Evolutionary conservation across 2,329 filamentous ascomycete species (phyloP), one percentile per base, ranked within the genome.

Genomic region (Volutella citrinella): DNA sequence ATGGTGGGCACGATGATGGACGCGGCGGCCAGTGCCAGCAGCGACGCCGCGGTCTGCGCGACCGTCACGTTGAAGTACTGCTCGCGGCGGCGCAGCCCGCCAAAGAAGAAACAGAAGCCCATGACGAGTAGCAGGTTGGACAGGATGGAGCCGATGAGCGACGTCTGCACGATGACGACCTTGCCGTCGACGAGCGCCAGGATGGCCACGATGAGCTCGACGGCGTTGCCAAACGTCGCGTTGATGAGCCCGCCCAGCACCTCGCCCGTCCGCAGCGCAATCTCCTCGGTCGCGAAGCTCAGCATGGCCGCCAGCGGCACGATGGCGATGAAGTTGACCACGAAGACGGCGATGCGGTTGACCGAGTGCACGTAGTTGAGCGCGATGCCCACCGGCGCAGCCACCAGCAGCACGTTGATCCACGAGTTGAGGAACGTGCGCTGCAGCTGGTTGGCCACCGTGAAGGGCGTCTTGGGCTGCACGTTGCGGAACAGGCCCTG

Each of bases 41-140:
- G 66, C 53, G 84, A 88, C 11, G 89, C 82, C 5, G 89, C 87
- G 0, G 90, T 95, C 60, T 95, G 89, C 1, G 90, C 90, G 7
- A 96, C 89, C 0, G 87, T 91, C 20, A 85, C 80, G 68, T 96
- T 95, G 75, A 96, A 97, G 60, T 79, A 82, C 59, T 96, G 91
- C 57, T 94, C 85, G 18, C 76, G 56, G 18, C 90, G 79, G 39
- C 84, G 82, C 48, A 94, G 60, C 5, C 88, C 88, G 30, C 87
- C 89, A 41, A 87, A 83, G 68, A 95, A 93, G 71, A 94, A 96
- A 58, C 83, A 93, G 80, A 90, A 94, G 36, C 88, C 90, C 70
- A 95, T 69, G 32, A 95, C 87, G 11, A 95, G 76, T 5, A 95
- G 75, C 38, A 97, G 63, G 57, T 96, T 96, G 25, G 89, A 95